phyloP scores from a whole-genome alignment of 768 basidiomycete genomes.

The Naganishia antarctica region DNA sequence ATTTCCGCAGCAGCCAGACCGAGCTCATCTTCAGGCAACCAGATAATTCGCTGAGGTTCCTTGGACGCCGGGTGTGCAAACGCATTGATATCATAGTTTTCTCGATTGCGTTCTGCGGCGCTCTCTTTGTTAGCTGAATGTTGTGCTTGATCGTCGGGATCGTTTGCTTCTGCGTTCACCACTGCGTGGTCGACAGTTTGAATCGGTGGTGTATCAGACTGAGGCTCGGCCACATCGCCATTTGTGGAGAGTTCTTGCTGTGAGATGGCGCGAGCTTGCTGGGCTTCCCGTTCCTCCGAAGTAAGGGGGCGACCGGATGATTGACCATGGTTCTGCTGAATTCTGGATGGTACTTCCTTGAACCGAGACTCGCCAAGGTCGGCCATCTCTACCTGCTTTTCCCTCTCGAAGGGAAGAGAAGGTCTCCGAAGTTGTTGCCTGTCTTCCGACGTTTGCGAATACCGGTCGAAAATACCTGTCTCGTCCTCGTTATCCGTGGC shows the following conservation, averaged over 20 bases:
- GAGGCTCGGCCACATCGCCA: conserved; percentile 1
- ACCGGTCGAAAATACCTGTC: neutral
- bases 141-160: conserved; percentile 25
- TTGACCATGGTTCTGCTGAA: neutral
- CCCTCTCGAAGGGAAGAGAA: neutral
- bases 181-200: neutral
- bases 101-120: conserved; percentile 30
- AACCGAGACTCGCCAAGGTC: neutral
- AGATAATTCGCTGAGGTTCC: conserved; percentile 68
- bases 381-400: conserved; percentile 3
- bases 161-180: neutral
- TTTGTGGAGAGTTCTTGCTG: conserved; percentile 11
- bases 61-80: conserved; percentile 82
- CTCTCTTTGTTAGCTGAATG: conserved; percentile 34
- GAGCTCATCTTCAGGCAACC: conserved; percentile 78
- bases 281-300: conserved; percentile 17
- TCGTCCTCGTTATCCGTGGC: neutral
- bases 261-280: neutral
- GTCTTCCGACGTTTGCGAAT: conserved; percentile 8
- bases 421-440: conserved; percentile 2
- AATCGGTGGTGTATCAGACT: neutral
- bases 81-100: conserved; percentile 46
- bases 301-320: neutral
- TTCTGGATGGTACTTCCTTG: neutral
- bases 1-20: conserved; percentile 60